Percentiles rank a stretch among this genome's conserved stretches.
Conservation (phyloP, 352 stramenopile species). For the Stramenopiles sp. region DNA sequence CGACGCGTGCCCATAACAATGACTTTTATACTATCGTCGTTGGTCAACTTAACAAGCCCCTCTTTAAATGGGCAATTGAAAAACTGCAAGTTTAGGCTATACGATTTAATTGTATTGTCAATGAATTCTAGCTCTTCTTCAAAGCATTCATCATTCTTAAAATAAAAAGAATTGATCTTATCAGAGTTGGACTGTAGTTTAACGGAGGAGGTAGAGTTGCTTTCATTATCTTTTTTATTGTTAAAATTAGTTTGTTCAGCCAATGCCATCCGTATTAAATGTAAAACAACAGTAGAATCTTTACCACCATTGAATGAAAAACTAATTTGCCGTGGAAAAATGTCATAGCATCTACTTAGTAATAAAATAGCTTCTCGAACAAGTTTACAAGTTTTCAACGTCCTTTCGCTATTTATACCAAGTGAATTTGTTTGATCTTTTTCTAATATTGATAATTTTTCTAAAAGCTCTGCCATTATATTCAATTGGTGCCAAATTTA, state of each 20-base stretch:
- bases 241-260: slow-evolving; percentile 39
- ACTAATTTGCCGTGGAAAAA: background rate
- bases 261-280: slow-evolving; percentile 53
- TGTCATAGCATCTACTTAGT: background rate
- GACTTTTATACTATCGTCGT: slow-evolving; percentile 53
- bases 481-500: no score
- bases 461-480: background rate
- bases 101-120: slow-evolving; percentile 34
- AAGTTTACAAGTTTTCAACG: background rate
- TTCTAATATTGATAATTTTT: background rate
- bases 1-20: slow-evolving; percentile 65
- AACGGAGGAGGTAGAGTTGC: background rate
- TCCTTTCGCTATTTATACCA: background rate
- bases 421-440: background rate
- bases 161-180: slow-evolving; percentile 74
- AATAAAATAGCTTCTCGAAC: background rate
- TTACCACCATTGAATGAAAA: slow-evolving; percentile 80
- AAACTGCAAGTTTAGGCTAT: slow-evolving; percentile 19
- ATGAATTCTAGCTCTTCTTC: slow-evolving; percentile 67
- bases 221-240: slow-evolving; percentile 10
- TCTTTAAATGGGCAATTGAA: slow-evolving; percentile 50
- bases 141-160: slow-evolving; percentile 83
- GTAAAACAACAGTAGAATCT: slow-evolving; percentile 67
- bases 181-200: background rate
- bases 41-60: slow-evolving; percentile 66